Base-by-base conservation (phyloP, 1,284 basidiomycete species). In the Ceratobasidium sp. region DNA sequence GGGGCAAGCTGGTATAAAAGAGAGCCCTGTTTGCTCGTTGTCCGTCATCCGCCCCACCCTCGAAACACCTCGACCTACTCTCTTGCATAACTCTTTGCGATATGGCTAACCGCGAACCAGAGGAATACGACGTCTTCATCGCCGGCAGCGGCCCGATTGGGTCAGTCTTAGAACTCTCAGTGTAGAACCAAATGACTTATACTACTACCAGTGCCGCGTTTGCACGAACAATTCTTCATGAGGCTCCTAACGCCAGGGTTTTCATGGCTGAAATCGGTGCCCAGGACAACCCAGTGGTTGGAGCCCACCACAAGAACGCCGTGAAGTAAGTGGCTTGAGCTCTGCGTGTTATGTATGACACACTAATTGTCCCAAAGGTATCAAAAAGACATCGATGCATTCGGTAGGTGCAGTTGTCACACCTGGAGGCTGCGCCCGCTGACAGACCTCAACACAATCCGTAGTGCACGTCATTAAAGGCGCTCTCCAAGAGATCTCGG, bases 321-420 rank as follows among this genome's bases (percentile, higher is more conserved):
- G 30, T 58, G 6, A 69, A 69, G 66, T 69, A 23, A 59, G 58
- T 23, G 23, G 1, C 21, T 46, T 38, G n/a, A 3, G 48, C 18
- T 25, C 14, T 30, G 0, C 28, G 33, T 54, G 16, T 7, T 58
- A 3, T 11, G 36, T 16, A 23, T 44, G 16, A 6, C 7, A 28
- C 11, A 5, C 14, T 54, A 59, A 59, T 48, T 6, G 6, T n/a
- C 18, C 33, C 12, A 58, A 46, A 62, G 72, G 36, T 73, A 66
- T 46, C 64, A 66, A 60, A 66, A 66, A 51, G 72, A 69, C 36
- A 73, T 73, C 56, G 71, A 73, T 25, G 23, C 63, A 18, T 73
- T 73, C 25, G 64, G 72, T 67, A 23, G 18, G 51, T 38, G 14
- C 14, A 69, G 18, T 30, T 58, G 7, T 21, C 14, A 21, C 58